Conservation (phyloP, 371 early-diverging fungal genomes). For the Rhizopus delemar region DNA sequence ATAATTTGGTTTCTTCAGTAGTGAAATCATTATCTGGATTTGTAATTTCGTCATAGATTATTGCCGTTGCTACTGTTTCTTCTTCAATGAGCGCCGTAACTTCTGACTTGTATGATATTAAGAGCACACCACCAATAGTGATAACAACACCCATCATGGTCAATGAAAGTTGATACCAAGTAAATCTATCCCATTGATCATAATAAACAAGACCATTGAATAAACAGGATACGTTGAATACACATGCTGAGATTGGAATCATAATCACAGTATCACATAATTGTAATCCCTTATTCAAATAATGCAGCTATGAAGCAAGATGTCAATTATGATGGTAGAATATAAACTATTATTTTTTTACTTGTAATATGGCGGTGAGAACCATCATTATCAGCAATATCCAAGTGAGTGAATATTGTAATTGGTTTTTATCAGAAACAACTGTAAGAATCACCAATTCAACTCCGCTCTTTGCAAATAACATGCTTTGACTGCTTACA, state of each 20-base stretch:
- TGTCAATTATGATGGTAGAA: too few species aligned
- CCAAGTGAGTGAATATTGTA: slow-evolving; percentile 71
- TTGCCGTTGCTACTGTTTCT: too few species aligned
- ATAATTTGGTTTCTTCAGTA: too few species aligned
- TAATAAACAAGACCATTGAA: slow-evolving; percentile 82
- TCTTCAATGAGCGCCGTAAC: too few species aligned
- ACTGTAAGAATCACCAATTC: slow-evolving; percentile 71
- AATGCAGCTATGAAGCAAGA: slow-evolving; percentile 60
- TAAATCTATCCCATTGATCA: slow-evolving; percentile 70
- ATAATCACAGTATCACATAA: slow-evolving; percentile 78
- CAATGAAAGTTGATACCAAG: slow-evolving; percentile 64
- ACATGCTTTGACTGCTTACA: slow-evolving; percentile 73
- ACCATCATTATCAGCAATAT: slow-evolving; percentile 65
- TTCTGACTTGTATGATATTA: slow-evolving; percentile 43
- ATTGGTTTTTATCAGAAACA: slow-evolving; percentile 64
- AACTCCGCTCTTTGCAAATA: slow-evolving; percentile 82
- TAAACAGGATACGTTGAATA: slow-evolving; percentile 76
- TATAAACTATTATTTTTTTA: slow-evolving; percentile 21
- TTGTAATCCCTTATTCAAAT: slow-evolving; percentile 75
- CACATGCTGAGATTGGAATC: slow-evolving; percentile 77
- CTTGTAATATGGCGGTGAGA: slow-evolving; percentile 69
- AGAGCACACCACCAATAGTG: slow-evolving; percentile 63
- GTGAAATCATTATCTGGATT: too few species aligned
- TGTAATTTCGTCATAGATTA: too few species aligned
- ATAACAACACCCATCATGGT: slow-evolving; percentile 69